Base-by-base conservation (phyloP, 768 basidiomycete genomes). In the Lentinula detonsa region DNA sequence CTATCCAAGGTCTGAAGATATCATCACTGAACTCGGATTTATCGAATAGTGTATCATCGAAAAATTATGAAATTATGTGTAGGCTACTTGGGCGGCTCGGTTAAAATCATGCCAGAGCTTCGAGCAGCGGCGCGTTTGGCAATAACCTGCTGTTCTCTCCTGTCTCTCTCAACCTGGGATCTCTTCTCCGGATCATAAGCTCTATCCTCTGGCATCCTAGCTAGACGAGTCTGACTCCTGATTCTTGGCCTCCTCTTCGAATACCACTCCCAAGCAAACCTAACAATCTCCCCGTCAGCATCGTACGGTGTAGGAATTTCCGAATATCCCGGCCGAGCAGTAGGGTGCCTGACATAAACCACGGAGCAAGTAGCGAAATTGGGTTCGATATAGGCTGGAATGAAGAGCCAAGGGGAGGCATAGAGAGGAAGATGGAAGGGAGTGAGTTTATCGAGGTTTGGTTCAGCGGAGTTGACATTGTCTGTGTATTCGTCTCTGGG, bases 241-340 rank as follows among this genome's bases (percentile, higher is more conserved):
- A 88, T 79, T 65, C 88, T 74, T 2, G 90, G 84, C 31, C 90
- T 80, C 55, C 83, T 77, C 72, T 85, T 79, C 62, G 86, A 81
- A 68, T 94, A 97, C 92, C 93, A 98, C 74, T 96, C 96, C 97
- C 97, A 99, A 3, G 93, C 89, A 61, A 93, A 82, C 61, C 93
- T 87, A 63, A 98, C 83, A 11, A 97, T 80, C 65, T 95, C 91
- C 16, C 97, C 97, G 68, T 97, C 95, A 0, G 97, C 95, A 64
- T 95, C 93, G 72, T 90, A 98, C 2, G 97, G 97, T 4, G 91
- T 92, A 5, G 96, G 93, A 40, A 99, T 90, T 73, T 99, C 97
- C 15, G 90, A 92, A 75, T 96, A 95, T 5, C 91, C 91, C 0
- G 95, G 93, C n/a, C 94, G 85, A 0, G 96, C 97, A 0, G 95